Base-by-base conservation (phyloP, 2,329 filamentous ascomycete genomes). In the Fusarium papillatum region DNA sequence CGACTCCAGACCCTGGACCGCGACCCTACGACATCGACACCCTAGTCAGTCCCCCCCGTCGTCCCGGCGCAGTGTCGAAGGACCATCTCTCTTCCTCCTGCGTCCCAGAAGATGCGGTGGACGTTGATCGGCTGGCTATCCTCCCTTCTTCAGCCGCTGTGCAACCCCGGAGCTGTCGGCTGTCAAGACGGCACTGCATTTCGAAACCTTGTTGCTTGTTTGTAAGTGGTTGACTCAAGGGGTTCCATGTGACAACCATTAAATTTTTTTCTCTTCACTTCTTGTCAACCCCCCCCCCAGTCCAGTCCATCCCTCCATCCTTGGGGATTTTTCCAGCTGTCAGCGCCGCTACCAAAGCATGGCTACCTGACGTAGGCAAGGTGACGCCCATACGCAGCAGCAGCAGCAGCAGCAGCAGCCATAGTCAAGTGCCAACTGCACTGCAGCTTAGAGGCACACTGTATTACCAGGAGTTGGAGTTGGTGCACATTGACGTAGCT, bases 401-500 rank as follows among this genome's bases (percentile, higher is more conserved):
- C 31, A 34, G 29, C 31, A 34, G 29, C 29, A 31, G 29, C 29
- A 31, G 31, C 31, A 34, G 43, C 43, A 53, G 50, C 26, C 24
- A 46, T 55, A 70, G 62, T 50, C 68, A 62, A 74, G 55, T 61
- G 38, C 69, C 72, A 75, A 41, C 73, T 75, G 73, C 73, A 41
- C 73, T 75, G 73, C 72, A 75, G 72, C 65, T 75, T 67, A 66
- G 73, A 67, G 73, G 73, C 72, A 46, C 69, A 29, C 48, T 57
- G 48, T 24, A 60, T 59, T 38, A 59, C 39, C 24, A 17, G 48
- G 50, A 73, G 36, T 38, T 38, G 36, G 36, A 38, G 36, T 64
- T 73, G 69, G 69, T 75, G 73, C 63, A 73, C 61, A 73, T 75
- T 75, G 73, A 73, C 59, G 57, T 73, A 75, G 72, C 73, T 75